Evolutionary conservation across 1,284 basidiomycete genomes (phyloP).

Genomic region (Trichosporon ovoides): DNA sequence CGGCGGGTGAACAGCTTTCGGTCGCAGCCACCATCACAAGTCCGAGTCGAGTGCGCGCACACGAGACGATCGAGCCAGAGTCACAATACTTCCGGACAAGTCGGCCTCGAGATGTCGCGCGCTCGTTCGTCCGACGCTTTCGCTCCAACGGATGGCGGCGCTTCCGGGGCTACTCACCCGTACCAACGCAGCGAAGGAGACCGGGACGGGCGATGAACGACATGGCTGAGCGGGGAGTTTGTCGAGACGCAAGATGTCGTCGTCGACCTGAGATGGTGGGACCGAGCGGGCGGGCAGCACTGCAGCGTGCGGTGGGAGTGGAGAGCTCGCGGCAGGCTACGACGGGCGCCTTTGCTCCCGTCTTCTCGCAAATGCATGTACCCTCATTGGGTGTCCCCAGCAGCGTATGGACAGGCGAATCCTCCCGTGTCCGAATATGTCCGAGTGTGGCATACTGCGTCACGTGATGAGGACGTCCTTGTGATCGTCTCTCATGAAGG

Average conservation of each 20-base stretch:
- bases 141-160: not conserved
- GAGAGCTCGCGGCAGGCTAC: not conserved
- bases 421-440: constrained; percentile 5
- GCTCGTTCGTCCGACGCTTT: not conserved
- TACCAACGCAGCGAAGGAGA: constrained; percentile 21
- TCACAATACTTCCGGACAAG: not conserved
- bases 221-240: constrained; percentile 8
- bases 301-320: constrained; percentile 4
- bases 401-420: no score
- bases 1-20: not conserved
- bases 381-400: not conserved
- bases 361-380: not conserved
- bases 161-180: constrained; percentile 11
- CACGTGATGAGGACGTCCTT: no score
- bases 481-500: no score
- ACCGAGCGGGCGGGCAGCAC: constrained; percentile 4
- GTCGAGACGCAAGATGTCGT: not conserved
- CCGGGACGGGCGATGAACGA: constrained; percentile 20
- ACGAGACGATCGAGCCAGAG: not conserved
- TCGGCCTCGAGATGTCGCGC: not conserved
- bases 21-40: not conserved
- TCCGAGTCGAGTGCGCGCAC: not conserved
- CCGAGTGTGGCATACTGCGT: not conserved
- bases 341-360: not conserved
- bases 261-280: not conserved